Percentiles rank a stretch among this genome's conserved stretches.
Evolutionary conservation across 1,284 basidiomycete genomes (phyloP).

Genomic region (Pseudozyma tsukubaensis): DNA sequence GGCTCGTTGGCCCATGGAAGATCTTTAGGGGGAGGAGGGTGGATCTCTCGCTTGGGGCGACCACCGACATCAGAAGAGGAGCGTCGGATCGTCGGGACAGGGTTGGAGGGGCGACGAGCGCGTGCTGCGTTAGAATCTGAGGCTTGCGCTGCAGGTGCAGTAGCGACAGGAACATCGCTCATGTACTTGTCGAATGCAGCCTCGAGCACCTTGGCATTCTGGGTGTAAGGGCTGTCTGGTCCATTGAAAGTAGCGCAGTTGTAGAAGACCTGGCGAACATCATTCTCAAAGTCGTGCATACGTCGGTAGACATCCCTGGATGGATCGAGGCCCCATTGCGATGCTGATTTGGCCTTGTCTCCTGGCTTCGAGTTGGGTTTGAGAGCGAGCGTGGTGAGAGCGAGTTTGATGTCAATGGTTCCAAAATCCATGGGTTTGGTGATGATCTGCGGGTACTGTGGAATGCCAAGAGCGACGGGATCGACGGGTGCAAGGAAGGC

Average conservation of each 20-base stretch:
- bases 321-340: conserved; percentile 50
- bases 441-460: conserved; percentile 89
- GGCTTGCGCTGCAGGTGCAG: conserved; percentile 66
- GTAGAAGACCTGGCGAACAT: conserved; percentile 76
- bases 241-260: conserved; percentile 96
- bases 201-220: conserved; percentile 84
- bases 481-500: conserved; percentile 92
- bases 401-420: conserved; percentile 86
- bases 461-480: conserved; percentile 86
- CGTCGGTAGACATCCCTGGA: conserved; percentile 54
- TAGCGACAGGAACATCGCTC: conserved; percentile 48
- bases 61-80: conserved; percentile 74
- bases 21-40: conserved; percentile 92
- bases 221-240: conserved; percentile 80
- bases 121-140: conserved; percentile 55
- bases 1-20: conserved; percentile 80
- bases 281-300: conserved; percentile 57
- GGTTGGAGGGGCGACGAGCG: conserved; percentile 77
- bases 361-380: conserved; percentile 53
- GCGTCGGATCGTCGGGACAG: conserved; percentile 82
- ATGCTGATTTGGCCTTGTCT: conserved; percentile 61
- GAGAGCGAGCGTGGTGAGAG: conserved; percentile 57
- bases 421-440: conserved; percentile 93
- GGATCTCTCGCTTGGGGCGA: conserved; percentile 96
- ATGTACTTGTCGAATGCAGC: conserved; percentile 88